These are phyloP conservation scores for Saccharomycopsis hybrid DNA, from an alignment of 1,139 yeast species.

Conservation along the genomic window DNA sequence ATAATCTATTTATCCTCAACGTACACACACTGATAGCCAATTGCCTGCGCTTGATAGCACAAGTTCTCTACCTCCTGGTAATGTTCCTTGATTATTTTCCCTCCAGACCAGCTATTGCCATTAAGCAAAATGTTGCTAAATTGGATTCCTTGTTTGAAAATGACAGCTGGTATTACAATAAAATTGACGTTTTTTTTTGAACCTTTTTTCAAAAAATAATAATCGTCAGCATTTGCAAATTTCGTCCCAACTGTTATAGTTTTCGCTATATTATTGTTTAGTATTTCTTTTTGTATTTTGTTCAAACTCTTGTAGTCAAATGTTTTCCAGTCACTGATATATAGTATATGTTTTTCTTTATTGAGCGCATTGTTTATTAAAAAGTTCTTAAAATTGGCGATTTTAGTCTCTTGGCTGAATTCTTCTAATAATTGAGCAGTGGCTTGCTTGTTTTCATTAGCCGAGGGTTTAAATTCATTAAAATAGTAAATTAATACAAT, in stretches of 20 bases:
- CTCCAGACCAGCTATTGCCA: slow-evolving; percentile 14
- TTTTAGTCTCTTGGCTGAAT: too few relatives aligned
- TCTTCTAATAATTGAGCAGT: too few relatives aligned
- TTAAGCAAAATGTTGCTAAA: slow-evolving; percentile 7
- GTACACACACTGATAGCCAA: slow-evolving; percentile 7
- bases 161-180: slow-evolving; percentile 1
- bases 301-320: neutral
- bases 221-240: too few relatives aligned
- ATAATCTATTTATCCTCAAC: too few relatives aligned
- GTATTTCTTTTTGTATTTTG: neutral
- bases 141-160: slow-evolving; percentile 19
- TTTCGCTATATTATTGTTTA: too few relatives aligned
- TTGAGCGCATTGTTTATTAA: slow-evolving; percentile 10
- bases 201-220: too few relatives aligned
- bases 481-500: slow-evolving; percentile 6
- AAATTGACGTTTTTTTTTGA: neutral
- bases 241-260: too few relatives aligned
- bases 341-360: slow-evolving; percentile 3
- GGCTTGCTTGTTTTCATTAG: too few relatives aligned
- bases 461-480: too few relatives aligned
- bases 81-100: neutral
- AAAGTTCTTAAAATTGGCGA: slow-evolving; percentile 12
- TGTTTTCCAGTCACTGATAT: neutral
- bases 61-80: slow-evolving; percentile 9
- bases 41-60: slow-evolving; percentile 17